Conservation (phyloP, 2,329 filamentous ascomycete genomes). For the Aspergillus sp. region DNA sequence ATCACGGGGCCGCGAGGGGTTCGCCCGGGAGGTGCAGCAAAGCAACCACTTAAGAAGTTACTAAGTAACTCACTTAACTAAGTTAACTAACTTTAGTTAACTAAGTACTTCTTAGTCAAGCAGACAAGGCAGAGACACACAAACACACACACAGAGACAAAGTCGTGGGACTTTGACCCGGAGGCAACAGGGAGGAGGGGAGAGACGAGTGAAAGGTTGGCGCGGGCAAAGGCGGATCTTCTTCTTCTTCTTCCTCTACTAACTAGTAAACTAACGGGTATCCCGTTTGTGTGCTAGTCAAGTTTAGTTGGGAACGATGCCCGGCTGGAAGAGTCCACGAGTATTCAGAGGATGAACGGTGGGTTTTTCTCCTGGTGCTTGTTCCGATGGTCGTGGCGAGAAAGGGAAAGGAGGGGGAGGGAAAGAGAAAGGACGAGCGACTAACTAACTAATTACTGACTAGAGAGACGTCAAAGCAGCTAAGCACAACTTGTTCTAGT, state of each 20-base stretch:
- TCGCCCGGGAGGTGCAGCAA: conserved; percentile 13
- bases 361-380: too few species aligned
- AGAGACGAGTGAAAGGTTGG: too few species aligned
- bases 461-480: neutral
- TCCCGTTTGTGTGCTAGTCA: neutral
- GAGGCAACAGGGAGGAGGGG: neutral
- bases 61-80: too few species aligned
- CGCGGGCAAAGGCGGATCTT: too few species aligned
- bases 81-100: too few species aligned
- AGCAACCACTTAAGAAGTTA: neutral
- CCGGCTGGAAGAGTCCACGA: too few species aligned
- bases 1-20: conserved; percentile 22
- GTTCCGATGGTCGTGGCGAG: conserved; percentile 7
- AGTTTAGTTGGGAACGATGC: too few species aligned
- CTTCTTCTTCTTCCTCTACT: too few species aligned
- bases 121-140: too few species aligned
- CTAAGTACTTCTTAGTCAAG: neutral
- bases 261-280: neutral
- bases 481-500: too few species aligned
- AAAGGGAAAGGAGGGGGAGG: neutral
- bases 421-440: neutral
- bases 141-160: too few species aligned
- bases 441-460: neutral
- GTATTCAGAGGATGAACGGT: too few species aligned
- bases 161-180: neutral